Percentiles rank a stretch among this genome's conserved stretches.
These are phyloP conservation scores for Vigna radiata DNA, from an alignment of 306 rosid genomes.

Conservation along the genomic window DNA sequence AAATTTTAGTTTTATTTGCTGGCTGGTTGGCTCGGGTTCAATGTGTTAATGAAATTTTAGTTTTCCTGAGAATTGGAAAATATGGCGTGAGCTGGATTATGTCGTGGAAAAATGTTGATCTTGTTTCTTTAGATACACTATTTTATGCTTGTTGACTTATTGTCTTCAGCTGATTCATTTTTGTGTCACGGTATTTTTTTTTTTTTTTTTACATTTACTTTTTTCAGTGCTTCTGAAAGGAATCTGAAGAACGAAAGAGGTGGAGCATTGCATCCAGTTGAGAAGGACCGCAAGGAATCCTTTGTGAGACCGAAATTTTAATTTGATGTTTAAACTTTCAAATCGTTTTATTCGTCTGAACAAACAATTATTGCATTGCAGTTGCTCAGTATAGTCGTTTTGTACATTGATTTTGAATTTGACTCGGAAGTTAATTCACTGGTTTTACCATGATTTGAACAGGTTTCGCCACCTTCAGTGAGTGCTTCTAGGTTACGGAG, in stretches of 20 bases:
- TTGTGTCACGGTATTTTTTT: neutral
- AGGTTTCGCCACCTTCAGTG: constrained; percentile 20
- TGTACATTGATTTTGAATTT: neutral
- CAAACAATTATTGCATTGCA: neutral
- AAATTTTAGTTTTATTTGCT: neutral
- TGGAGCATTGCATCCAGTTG: neutral
- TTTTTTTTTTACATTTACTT: neutral
- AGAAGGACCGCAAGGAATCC: constrained; percentile 15
- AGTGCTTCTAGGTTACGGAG: constrained; percentile 12
- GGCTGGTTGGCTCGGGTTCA: neutral
- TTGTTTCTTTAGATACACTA: neutral
- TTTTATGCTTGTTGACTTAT: neutral
- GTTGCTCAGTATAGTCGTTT: neutral
- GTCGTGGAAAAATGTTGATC: neutral
- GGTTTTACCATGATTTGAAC: constrained; percentile 9
- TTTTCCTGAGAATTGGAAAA: neutral
- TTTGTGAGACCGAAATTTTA: constrained; percentile 9
- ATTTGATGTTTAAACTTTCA: neutral
- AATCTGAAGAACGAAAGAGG: neutral
- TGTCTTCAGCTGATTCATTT: neutral
- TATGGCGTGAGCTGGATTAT: neutral
- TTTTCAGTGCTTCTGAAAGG: constrained; percentile 22
- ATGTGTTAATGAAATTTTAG: neutral
- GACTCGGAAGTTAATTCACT: neutral
- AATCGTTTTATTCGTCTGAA: neutral